phyloP scores from a whole-genome alignment of 305 asterid genomes.

The Solanum hybrid region DNA sequence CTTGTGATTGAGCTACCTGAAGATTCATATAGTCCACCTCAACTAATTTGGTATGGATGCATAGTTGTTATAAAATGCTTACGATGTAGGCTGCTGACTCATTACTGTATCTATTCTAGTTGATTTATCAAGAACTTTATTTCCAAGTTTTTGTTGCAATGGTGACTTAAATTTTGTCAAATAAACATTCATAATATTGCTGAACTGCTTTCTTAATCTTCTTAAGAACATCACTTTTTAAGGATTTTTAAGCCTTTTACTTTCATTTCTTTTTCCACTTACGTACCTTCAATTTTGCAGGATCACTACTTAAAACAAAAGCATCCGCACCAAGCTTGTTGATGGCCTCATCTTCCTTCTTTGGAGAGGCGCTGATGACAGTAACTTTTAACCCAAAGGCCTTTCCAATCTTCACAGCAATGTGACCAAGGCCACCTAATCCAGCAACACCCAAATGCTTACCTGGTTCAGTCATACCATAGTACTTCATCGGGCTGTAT shows the following conservation, averaged over 20 bases:
- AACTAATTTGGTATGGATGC: background rate
- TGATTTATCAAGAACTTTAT: background rate
- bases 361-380: conserved; percentile 47
- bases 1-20: background rate
- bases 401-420: conserved; percentile 61
- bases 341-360: conserved; percentile 44
- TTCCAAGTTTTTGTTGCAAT: background rate
- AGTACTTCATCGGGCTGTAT: conserved; percentile 60
- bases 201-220: background rate
- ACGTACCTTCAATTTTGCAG: conserved; percentile 35
- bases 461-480: conserved; percentile 52
- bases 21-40: background rate
- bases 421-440: conserved; percentile 71
- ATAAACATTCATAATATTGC: background rate
- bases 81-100: background rate
- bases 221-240: background rate
- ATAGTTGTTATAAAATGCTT: background rate
- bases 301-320: conserved; percentile 40
- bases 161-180: background rate
- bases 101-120: background rate
- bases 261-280: background rate
- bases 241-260: background rate
- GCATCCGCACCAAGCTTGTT: conserved; percentile 51
- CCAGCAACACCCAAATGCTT: conserved; percentile 57
- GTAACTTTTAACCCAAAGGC: conserved; percentile 64